Base-by-base conservation (phyloP, 495 filamentous ascomycete species). In the Symbiotaphrina buchneri region DNA sequence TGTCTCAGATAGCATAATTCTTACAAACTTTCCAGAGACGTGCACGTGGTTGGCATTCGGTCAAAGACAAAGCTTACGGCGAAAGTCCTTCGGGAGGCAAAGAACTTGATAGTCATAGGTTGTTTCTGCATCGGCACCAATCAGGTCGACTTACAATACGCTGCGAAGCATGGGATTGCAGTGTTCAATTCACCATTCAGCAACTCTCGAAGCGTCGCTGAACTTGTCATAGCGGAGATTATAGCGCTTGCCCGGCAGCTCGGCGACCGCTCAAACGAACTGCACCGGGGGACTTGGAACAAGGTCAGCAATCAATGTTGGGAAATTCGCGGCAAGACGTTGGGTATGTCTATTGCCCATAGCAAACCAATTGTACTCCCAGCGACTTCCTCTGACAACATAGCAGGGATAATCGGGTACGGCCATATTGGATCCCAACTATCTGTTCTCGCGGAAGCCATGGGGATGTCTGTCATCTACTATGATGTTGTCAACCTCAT, bases 81-180 rank as follows among this genome's bases (percentile, higher is more conserved):
- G 31, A 73, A 71, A 38, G 79, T 99, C 21, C 55, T 99, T 33
- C 64, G 65, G 32, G 74, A 91, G 48, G 87, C 87, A 23, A 83
- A 82, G 55, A 85, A 92, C 46, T 68, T 99, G 19, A 74, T 94
- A 35, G 87, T 93, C 27, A 72, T 95, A 37, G 90, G 90, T 26
- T 95, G 90, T 54, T 99, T 99, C 64, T 99, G 90, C 50, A 99
- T 95, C 37, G 90, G 90, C 29, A 99, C 90, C 32, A 94, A 95
- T 59, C 90, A 95, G 47, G 90, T 99, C 31, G 81, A 99, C 46
- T 67, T 94, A 23, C 64, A 83, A 35, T 90, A 77, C 57, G 87
- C 90, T 10, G 83, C 90, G 6, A 61, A 71, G 30, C 73, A 87
- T 46, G 90, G 90, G 31, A 85, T 94, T 53, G 80, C 82, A 8